Conservation (phyloP, 2,329 filamentous ascomycete species). For the Blastomyces percursus region DNA sequence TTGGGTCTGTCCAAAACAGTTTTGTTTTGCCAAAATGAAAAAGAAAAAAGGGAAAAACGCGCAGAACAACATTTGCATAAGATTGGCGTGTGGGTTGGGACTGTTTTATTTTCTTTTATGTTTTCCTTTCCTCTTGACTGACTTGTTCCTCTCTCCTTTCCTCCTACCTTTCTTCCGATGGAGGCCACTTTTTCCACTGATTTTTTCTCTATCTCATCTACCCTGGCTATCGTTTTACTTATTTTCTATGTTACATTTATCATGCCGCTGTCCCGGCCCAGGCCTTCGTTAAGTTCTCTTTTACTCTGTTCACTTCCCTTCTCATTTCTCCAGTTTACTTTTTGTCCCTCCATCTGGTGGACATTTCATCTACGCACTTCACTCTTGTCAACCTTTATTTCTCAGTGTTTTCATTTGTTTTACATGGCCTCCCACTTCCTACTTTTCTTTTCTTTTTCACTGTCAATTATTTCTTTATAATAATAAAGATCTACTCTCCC, state of each 20-base stretch:
- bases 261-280: not conserved
- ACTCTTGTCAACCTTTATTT: not conserved
- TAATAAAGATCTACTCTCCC: not conserved
- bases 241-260: not conserved
- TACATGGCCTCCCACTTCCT: not conserved
- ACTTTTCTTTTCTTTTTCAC: not conserved
- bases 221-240: not conserved
- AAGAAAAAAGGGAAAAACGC: not conserved
- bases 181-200: not conserved
- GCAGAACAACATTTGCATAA: constrained; percentile 1
- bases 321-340: not conserved
- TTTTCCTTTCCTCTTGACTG: not conserved
- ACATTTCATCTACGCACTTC: not conserved
- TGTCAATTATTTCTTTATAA: constrained; percentile 3
- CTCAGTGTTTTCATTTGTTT: not conserved
- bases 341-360: not conserved
- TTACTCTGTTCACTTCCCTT: not conserved
- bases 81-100: not conserved
- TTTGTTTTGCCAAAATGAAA: not conserved
- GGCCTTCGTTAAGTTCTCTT: not conserved
- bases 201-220: not conserved
- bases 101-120: not conserved
- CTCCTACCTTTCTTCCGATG: not conserved
- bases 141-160: not conserved
- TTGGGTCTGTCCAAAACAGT: not conserved